Percentiles rank a stretch among this genome's conserved stretches.
Conservation (phyloP, 73 alveolate genomes). For the Tetrahymena elliotti region DNA sequence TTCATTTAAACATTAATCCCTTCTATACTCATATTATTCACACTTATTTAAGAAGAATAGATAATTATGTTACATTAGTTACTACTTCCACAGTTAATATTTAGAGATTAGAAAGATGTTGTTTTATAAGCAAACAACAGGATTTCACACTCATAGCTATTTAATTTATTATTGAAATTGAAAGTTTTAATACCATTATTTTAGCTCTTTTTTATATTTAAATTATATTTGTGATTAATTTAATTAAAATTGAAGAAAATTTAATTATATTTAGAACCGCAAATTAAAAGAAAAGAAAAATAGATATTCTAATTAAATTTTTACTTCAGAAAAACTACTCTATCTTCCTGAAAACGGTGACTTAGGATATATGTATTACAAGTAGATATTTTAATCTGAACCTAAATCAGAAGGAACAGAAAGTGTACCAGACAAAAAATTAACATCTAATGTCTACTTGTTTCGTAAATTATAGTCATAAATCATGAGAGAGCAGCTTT, state of each 20-base stretch:
- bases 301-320: not conserved
- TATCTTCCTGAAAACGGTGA: not conserved
- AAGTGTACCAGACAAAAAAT: not conserved
- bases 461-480: not conserved
- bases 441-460: not conserved
- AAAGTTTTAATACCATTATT: not conserved
- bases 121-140: not conserved
- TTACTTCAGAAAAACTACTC: not conserved
- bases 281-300: not conserved
- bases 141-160: not conserved
- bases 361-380: not conserved
- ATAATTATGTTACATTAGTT: not conserved
- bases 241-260: too few species aligned
- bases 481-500: not conserved
- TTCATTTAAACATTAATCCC: not conserved
- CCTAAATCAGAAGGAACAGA: not conserved
- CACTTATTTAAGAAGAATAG: not conserved
- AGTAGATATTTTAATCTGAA: not conserved
- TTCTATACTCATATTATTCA: not conserved
- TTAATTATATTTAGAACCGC: too few species aligned
- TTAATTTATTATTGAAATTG: not conserved
- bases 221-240: not conserved
- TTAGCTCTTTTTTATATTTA: not conserved
- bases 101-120: not conserved
- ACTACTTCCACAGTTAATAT: not conserved